phyloP scores from a whole-genome alignment of 2,329 filamentous ascomycete genomes.

The Ophiostoma piceae region DNA sequence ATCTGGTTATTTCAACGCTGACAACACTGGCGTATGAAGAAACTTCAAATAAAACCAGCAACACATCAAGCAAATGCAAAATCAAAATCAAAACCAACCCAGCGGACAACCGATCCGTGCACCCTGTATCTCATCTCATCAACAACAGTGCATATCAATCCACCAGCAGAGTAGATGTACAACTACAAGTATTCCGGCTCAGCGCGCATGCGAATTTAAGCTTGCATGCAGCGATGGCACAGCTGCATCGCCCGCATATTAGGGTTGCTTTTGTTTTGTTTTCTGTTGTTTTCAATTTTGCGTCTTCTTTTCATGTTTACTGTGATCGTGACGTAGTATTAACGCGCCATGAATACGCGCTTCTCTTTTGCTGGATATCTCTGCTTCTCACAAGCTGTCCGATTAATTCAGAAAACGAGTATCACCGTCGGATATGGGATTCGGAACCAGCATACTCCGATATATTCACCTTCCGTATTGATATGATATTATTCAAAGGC shows the following conservation, averaged over 20 bases:
- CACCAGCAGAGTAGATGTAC: background rate
- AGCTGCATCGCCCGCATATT: background rate
- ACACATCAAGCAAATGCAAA: background rate
- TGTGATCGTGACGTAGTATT: constrained; percentile 2
- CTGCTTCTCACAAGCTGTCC: background rate
- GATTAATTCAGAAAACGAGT: background rate
- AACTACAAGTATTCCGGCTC: background rate
- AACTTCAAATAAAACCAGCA: background rate
- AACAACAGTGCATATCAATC: background rate
- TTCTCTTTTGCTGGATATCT: background rate
- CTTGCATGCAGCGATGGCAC: constrained; percentile 10
- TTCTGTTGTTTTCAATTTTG: background rate
- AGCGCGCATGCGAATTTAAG: constrained; percentile 6
- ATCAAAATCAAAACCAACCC: background rate
- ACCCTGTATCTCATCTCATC: background rate
- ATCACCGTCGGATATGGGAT: background rate
- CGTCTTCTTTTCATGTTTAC: background rate
- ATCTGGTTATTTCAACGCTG: too few relatives aligned
- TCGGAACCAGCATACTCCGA: constrained; percentile 2
- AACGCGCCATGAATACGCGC: background rate
- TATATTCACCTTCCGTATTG: background rate
- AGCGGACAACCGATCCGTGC: background rate
- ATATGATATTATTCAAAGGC: background rate
- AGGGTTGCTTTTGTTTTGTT: background rate
- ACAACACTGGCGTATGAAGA: background rate